Evolutionary conservation across 805 yeast genomes (phyloP).

Genomic region (Lipomyces japonicus): DNA sequence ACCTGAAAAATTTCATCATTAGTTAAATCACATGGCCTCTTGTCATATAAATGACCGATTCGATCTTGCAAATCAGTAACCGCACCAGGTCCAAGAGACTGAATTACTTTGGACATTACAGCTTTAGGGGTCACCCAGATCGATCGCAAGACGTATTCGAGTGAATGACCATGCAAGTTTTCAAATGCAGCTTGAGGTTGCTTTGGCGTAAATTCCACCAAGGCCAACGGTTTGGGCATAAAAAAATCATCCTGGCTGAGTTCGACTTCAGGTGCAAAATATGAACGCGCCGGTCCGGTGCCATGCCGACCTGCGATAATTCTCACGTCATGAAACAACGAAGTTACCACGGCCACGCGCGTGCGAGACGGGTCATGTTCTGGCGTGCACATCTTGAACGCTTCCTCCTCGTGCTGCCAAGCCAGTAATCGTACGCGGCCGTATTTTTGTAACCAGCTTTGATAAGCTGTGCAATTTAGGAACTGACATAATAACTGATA

Average conservation of each 20-base stretch:
- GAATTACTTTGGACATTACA: slow-evolving; percentile 47
- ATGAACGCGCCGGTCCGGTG: slow-evolving; percentile 15
- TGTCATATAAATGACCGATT: slow-evolving; percentile 42
- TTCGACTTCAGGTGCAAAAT: slow-evolving; percentile 5
- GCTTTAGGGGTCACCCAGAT: slow-evolving; percentile 49
- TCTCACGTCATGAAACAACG: slow-evolving; percentile 56
- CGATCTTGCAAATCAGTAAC: slow-evolving; percentile 35
- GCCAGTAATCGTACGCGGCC: slow-evolving; percentile 73
- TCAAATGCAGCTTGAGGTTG: slow-evolving; percentile 33
- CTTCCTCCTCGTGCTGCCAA: slow-evolving; percentile 60
- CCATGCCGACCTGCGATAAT: slow-evolving; percentile 50
- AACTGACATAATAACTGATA: slow-evolving; percentile 74
- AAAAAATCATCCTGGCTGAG: not conserved
- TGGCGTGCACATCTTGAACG: slow-evolving; percentile 55
- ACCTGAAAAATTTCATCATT: slow-evolving; percentile 54
- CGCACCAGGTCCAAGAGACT: slow-evolving; percentile 79
- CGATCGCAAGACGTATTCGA: slow-evolving; percentile 65
- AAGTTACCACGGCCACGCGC: slow-evolving; percentile 61
- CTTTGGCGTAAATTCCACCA: slow-evolving; percentile 56
- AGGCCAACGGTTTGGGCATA: slow-evolving; percentile 41
- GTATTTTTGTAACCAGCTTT: slow-evolving; percentile 70
- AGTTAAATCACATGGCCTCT: slow-evolving; percentile 48
- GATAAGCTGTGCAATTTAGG: slow-evolving; percentile 60
- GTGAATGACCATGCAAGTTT: slow-evolving; percentile 49
- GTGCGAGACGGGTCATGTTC: slow-evolving; percentile 52